phyloP scores from a whole-genome alignment of 371 early-diverging fungal species.

The Haplosporangium sp. region DNA sequence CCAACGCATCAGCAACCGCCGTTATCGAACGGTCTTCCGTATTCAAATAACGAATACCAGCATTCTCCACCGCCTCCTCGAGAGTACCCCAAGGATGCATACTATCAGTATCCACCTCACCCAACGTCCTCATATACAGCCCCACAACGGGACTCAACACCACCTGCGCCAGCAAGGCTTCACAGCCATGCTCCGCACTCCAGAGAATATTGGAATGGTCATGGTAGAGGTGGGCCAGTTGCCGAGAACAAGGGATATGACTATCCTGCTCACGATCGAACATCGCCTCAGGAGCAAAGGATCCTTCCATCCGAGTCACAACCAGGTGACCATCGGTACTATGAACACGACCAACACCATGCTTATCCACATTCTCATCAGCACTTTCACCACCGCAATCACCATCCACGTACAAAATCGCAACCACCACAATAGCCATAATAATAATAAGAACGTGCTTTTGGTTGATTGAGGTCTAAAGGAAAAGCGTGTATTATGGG shows the following conservation, averaged over 20 bases:
- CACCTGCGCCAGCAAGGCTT: neutral
- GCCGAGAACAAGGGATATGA: neutral
- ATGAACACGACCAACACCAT: neutral
- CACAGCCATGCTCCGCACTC: neutral
- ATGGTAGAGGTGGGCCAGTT: neutral
- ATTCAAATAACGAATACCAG: conserved; percentile 10
- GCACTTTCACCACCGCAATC: neutral
- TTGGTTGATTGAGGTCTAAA: too few species aligned
- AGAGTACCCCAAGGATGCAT: conserved; percentile 4
- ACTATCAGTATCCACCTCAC: conserved; percentile 1
- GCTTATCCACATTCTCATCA: neutral
- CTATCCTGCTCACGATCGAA: neutral
- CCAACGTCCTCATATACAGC: neutral
- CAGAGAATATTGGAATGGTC: conserved; percentile 12
- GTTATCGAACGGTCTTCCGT: conserved; percentile 1
- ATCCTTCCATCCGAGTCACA: neutral
- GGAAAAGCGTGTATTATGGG: too few species aligned
- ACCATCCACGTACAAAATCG: neutral
- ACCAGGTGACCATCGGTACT: neutral
- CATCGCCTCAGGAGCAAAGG: neutral
- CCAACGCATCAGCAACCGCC: conserved; percentile 1
- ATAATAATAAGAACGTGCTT: too few species aligned
- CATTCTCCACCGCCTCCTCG: conserved; percentile 4
- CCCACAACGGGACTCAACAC: neutral
- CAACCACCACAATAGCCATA: neutral